Evolutionary conservation across 192 early-diverging fungal species (phyloP).

Genomic region (Haplosporangium gracile): DNA sequence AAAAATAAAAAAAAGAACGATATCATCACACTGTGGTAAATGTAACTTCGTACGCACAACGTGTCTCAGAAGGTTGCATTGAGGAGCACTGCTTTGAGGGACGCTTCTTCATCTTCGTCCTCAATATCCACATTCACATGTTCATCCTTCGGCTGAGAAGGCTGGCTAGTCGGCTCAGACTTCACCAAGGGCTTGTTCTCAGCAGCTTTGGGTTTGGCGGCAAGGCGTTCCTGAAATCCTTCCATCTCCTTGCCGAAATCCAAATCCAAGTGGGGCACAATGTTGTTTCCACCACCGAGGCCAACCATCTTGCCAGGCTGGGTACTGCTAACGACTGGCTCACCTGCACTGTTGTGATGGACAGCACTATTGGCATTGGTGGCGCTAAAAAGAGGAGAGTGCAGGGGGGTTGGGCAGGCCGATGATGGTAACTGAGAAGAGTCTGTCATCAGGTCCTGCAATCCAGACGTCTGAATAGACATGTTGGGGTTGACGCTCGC

Average conservation of each 20-base stretch:
- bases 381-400: constrained; percentile 60
- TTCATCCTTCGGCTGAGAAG: not conserved
- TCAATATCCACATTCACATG: constrained; percentile 3
- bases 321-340: not conserved
- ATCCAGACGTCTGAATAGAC: not conserved
- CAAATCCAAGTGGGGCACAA: constrained; percentile 46
- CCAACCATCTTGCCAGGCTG: not conserved
- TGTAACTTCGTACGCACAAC: too few relatives aligned
- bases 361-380: constrained; percentile 27
- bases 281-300: constrained; percentile 2
- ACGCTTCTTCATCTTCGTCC: not conserved
- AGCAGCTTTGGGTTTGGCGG: constrained; percentile 1
- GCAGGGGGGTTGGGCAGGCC: constrained; percentile 57
- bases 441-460: constrained; percentile 49
- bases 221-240: constrained; percentile 30
- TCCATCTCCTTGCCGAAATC: constrained; percentile 53
- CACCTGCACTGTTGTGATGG: constrained; percentile 34
- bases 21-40: not conserved
- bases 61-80: not conserved
- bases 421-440: constrained; percentile 56
- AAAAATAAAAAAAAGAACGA: not conserved
- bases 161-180: not conserved
- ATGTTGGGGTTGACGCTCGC: not conserved
- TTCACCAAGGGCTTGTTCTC: not conserved
- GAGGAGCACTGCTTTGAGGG: not conserved